Percentiles rank a stretch among this genome's conserved stretches.
Evolutionary conservation across 176 grass and related monocot species (phyloP).

Genomic region (Elymus sibiricus): DNA sequence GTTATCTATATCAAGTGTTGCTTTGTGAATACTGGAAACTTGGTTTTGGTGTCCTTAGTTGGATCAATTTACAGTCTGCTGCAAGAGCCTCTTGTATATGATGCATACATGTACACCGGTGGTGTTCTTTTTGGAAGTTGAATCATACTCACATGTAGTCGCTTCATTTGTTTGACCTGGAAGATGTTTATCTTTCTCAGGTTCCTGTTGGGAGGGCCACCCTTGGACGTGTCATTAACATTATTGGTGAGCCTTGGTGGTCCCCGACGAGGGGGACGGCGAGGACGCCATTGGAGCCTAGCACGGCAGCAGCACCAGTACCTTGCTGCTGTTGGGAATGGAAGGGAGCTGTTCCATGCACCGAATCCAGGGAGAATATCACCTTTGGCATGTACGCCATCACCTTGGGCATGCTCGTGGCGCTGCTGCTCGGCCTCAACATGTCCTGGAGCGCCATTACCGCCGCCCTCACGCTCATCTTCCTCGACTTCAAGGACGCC

Average conservation of each 20-base stretch:
- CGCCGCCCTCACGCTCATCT: slow-evolving; percentile 81
- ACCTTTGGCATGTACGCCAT: too few species aligned
- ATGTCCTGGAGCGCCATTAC: slow-evolving; percentile 98
- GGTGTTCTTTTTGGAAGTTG: too few species aligned
- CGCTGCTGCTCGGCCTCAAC: slow-evolving; percentile 69
- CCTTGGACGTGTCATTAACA: slow-evolving; percentile 86
- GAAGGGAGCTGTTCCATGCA: neutral
- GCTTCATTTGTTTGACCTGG: too few species aligned
- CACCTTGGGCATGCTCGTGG: slow-evolving; percentile 65
- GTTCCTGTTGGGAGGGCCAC: too few species aligned
- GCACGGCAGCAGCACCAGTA: neutral
- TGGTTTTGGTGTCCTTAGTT: too few species aligned
- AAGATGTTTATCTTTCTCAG: too few species aligned
- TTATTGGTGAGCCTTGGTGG: slow-evolving; percentile 60
- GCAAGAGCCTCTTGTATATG: too few species aligned
- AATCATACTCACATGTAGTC: too few species aligned
- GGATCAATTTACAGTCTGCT: too few species aligned
- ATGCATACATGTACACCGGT: too few species aligned
- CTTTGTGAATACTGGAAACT: too few species aligned
- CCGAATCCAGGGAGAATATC: neutral
- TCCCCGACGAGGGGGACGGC: slow-evolving; percentile 44
- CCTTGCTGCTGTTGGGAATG: slow-evolving; percentile 11
- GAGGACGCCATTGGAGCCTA: slow-evolving; percentile 57
- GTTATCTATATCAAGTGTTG: too few species aligned
- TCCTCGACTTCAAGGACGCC: slow-evolving; percentile 94